phyloP scores from a whole-genome alignment of 176 grass and related monocot species.

The Zoysia pacifica region DNA sequence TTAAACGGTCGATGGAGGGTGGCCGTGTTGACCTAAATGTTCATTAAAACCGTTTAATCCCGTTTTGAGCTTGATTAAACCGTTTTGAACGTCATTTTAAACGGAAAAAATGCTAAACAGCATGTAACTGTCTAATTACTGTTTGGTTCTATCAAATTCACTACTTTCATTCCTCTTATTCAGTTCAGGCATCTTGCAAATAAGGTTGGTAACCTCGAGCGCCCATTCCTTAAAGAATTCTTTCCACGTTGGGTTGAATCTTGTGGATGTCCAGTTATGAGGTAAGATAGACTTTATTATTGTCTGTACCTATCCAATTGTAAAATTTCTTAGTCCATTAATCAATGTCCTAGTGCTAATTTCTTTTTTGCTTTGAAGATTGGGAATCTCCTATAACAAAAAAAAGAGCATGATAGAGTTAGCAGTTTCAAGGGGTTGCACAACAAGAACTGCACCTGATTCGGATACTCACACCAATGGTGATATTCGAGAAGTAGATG shows the following conservation, averaged over 20 bases:
- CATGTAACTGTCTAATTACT: too few relatives aligned
- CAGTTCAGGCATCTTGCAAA: conserved; percentile 99
- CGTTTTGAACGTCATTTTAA: too few relatives aligned
- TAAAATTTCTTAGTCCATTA: conserved; percentile 18
- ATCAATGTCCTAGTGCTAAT: conserved; percentile 8
- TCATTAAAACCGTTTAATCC: too few relatives aligned
- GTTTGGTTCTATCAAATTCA: conserved; percentile 10
- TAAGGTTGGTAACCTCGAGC: conserved; percentile 94
- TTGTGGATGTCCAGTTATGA: conserved; percentile 88
- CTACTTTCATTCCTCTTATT: conserved; percentile 45
- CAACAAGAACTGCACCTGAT: conserved; percentile 52
- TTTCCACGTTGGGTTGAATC: conserved; percentile 95
- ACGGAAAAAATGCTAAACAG: too few relatives aligned
- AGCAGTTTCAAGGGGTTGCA: conserved; percentile 74
- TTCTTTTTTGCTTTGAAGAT: conserved; percentile 53
- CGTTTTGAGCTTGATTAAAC: too few relatives aligned
- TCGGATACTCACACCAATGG: conserved; percentile 54
- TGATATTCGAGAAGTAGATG: conserved; percentile 70
- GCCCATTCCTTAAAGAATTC: conserved; percentile 98
- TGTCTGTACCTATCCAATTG: conserved; percentile 9
- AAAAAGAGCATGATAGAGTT: conserved; percentile 89
- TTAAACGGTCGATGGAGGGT: too few relatives aligned
- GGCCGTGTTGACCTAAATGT: too few relatives aligned
- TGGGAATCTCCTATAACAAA: conserved; percentile 94
- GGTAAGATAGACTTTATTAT: conserved; percentile 47